A percentile compares a stretch with the other conserved stretches of the same genome.
These are phyloP conservation scores for Claviceps sp. DNA, from an alignment of 2,329 filamentous ascomycete genomes.

Conservation along the genomic window DNA sequence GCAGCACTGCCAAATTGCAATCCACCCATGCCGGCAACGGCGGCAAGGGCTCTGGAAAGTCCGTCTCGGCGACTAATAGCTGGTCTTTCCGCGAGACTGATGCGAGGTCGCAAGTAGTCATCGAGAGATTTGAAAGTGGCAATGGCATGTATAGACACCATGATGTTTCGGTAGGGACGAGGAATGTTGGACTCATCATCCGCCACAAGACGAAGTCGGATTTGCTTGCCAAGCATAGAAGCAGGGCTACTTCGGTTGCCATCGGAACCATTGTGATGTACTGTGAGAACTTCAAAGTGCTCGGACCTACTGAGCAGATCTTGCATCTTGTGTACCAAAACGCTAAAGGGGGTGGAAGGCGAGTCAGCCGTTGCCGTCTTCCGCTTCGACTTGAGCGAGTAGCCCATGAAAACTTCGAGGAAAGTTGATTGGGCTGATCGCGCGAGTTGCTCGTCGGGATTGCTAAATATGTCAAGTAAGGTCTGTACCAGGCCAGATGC, in stretches of 20 bases:
- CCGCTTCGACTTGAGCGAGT: slow-evolving; percentile 49
- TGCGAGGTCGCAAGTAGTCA: slow-evolving; percentile 85
- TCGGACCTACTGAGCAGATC: slow-evolving; percentile 92
- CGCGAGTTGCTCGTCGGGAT: slow-evolving; percentile 47
- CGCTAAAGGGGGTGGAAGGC: slow-evolving; percentile 72
- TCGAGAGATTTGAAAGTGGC: slow-evolving; percentile 95
- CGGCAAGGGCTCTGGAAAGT: slow-evolving; percentile 55
- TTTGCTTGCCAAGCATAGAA: slow-evolving; percentile 93
- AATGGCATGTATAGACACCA: slow-evolving; percentile 97
- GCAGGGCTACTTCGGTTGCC: slow-evolving; percentile 81
- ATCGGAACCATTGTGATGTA: slow-evolving; percentile 84
- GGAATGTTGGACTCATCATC: slow-evolving; percentile 88
- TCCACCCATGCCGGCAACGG: slow-evolving; percentile 61
- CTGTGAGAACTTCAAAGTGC: slow-evolving; percentile 94
- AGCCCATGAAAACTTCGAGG: slow-evolving; percentile 83
- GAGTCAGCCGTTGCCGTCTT: slow-evolving; percentile 54
- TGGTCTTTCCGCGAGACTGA: slow-evolving; percentile 61
- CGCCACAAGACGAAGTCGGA: slow-evolving; percentile 75
- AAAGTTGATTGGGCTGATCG: slow-evolving; percentile 69
- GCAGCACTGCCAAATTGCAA: slow-evolving; percentile 37
- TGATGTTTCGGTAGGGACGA: slow-evolving; percentile 76
- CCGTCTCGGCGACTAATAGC: slow-evolving; percentile 50
- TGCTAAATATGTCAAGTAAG: slow-evolving; percentile 69
- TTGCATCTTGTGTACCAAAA: slow-evolving; percentile 86
- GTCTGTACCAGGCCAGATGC: slow-evolving; percentile 81